Evolutionary conservation across 2,329 filamentous ascomycete genomes (phyloP).

Genomic region (Neonectria faginata): DNA sequence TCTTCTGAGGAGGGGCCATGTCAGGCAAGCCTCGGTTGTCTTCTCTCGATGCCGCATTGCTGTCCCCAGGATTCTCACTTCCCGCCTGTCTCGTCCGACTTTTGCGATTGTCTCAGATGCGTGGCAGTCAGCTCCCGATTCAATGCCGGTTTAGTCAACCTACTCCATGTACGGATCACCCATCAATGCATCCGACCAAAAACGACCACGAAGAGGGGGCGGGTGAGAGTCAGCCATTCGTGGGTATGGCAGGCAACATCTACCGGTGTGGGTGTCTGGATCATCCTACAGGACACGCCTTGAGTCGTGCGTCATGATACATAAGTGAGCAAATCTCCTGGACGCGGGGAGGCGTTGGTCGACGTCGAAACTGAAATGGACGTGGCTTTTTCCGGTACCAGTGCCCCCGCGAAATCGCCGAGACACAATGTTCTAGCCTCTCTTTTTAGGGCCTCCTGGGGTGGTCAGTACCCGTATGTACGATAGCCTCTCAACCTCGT

Average conservation of each 20-base stretch:
- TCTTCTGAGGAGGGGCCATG: neutral
- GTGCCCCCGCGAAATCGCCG: conserved; percentile 43
- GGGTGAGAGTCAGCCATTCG: neutral
- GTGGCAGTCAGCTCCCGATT: conserved; percentile 38
- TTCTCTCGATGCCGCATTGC: conserved; percentile 4
- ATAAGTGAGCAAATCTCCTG: conserved; percentile 14
- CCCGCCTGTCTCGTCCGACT: conserved; percentile 29
- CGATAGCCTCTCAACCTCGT: conserved; percentile 10
- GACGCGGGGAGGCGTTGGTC: conserved; percentile 20
- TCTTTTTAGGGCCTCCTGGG: conserved; percentile 24
- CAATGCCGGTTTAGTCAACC: conserved; percentile 37
- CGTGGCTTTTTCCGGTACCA: conserved; percentile 35
- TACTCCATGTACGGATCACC: neutral
- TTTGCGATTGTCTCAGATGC: conserved; percentile 35
- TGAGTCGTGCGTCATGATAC: conserved; percentile 17
- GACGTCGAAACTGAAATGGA: conserved; percentile 34
- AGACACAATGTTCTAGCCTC: conserved; percentile 41
- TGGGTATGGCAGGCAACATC: neutral
- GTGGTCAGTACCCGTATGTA: neutral
- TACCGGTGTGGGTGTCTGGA: conserved; percentile 14
- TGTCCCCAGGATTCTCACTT: conserved; percentile 16
- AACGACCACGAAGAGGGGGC: conserved; percentile 14
- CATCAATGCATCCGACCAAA: conserved; percentile 30
- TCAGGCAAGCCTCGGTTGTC: neutral
- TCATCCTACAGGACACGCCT: conserved; percentile 9